phyloP scores from a whole-genome alignment of 306 rosid genomes.

The Vigna trinervia region DNA sequence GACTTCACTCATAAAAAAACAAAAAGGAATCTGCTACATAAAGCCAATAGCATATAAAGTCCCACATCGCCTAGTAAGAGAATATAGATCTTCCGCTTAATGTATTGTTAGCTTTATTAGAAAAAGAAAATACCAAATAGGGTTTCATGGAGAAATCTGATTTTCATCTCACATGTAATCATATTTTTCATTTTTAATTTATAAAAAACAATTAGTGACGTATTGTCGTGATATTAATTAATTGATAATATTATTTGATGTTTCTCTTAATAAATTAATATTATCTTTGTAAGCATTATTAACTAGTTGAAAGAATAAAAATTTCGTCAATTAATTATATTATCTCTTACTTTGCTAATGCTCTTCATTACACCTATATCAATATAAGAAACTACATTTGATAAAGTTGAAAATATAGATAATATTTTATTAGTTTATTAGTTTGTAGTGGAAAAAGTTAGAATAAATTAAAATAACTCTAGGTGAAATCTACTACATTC shows the following conservation, averaged over 20 bases:
- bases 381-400: no score
- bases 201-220: no score
- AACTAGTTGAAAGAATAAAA: no score
- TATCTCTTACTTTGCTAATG: neutral
- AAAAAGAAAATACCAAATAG: neutral
- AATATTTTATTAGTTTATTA: no score
- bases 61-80: neutral
- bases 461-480: no score
- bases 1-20: constrained; percentile 37
- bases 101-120: neutral
- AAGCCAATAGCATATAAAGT: neutral
- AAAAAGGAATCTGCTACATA: constrained; percentile 32
- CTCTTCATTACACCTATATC: neutral
- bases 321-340: no score
- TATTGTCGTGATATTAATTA: no score
- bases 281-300: neutral
- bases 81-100: neutral
- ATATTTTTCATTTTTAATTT: no score
- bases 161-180: neutral
- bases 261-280: no score
- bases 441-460: no score
- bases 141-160: neutral
- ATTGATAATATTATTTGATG: neutral
- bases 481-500: no score
- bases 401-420: no score